A percentile compares a stretch with the other conserved stretches of the same genome.
Conservation (phyloP, 2,329 filamentous ascomycete species). For the Ceratocystis huliohia region DNA sequence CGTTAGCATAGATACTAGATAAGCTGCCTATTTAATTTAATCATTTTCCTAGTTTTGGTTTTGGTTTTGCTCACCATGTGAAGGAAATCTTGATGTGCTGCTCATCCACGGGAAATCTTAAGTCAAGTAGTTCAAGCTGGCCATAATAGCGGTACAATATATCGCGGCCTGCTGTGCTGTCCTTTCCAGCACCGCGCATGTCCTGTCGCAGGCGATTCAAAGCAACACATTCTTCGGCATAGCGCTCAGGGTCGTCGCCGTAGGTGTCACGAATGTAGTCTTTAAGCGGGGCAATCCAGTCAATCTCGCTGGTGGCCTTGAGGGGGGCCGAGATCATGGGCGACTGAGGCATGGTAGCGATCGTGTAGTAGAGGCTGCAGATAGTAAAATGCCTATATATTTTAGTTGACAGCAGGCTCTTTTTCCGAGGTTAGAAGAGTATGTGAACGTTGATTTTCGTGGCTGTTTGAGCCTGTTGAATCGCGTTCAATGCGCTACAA, state of each 20-base stretch:
- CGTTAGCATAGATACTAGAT: background rate
- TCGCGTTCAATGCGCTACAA: no score
- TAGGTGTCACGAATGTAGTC: slow-evolving; percentile 86
- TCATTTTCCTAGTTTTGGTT: no score
- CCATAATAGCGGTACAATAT: slow-evolving; percentile 95
- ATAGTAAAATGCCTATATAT: background rate
- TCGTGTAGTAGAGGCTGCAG: background rate
- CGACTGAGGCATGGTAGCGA: slow-evolving; percentile 56
- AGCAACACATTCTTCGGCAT: slow-evolving; percentile 86
- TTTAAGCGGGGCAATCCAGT: slow-evolving; percentile 90
- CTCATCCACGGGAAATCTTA: slow-evolving; percentile 94
- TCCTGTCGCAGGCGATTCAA: slow-evolving; percentile 93
- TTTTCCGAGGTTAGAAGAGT: no score
- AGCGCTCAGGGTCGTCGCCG: slow-evolving; percentile 91
- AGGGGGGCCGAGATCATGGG: slow-evolving; percentile 93
- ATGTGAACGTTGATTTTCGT: no score
- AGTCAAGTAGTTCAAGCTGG: slow-evolving; percentile 83
- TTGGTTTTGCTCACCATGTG: slow-evolving; percentile 56
- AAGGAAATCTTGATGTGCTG: slow-evolving; percentile 99
- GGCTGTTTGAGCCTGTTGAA: no score
- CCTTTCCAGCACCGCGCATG: slow-evolving; percentile 93
- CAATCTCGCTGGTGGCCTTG: slow-evolving; percentile 92
- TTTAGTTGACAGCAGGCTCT: no score
- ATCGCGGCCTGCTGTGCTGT: slow-evolving; percentile 86
- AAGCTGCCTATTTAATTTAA: background rate